Conservation (phyloP, 768 basidiomycete genomes). For the Wakefieldia striispora region DNA sequence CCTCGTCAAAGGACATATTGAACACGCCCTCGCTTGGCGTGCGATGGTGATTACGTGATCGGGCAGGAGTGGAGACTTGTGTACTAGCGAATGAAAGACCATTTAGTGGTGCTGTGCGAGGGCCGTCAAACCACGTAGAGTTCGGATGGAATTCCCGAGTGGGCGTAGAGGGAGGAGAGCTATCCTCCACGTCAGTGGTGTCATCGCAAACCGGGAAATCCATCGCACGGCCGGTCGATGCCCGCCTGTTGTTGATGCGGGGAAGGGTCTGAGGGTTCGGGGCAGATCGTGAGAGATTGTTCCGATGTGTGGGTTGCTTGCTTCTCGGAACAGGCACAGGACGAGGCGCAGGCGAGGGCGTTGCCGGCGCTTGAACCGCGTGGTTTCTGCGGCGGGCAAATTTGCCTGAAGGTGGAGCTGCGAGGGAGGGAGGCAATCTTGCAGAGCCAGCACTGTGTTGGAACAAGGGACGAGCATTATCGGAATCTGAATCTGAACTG, state of each 20-base stretch:
- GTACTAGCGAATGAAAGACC: slow-evolving; percentile 40
- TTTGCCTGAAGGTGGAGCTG: slow-evolving; percentile 51
- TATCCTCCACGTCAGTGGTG: slow-evolving; percentile 47
- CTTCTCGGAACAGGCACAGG: slow-evolving; percentile 50
- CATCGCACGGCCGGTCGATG: slow-evolving; percentile 27
- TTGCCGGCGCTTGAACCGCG: slow-evolving; percentile 27
- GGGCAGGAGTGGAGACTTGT: slow-evolving; percentile 36
- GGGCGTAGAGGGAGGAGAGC: slow-evolving; percentile 54
- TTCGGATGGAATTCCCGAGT: slow-evolving; percentile 38
- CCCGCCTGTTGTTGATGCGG: slow-evolving; percentile 33
- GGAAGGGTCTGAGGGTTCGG: slow-evolving; percentile 41
- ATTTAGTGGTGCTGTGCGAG: slow-evolving; percentile 47
- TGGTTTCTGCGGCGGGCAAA: slow-evolving; percentile 57
- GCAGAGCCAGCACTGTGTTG: slow-evolving; percentile 11
- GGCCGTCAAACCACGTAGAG: slow-evolving; percentile 38
- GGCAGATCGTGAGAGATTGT: slow-evolving; percentile 49
- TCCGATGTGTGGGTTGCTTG: slow-evolving; percentile 12
- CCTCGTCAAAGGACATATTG: slow-evolving; percentile 72
- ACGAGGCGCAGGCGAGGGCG: slow-evolving; percentile 39
- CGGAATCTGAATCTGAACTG: slow-evolving; percentile 43
- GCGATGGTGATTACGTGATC: slow-evolving; percentile 47
- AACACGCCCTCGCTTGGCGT: slow-evolving; percentile 76
- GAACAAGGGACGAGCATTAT: slow-evolving; percentile 35
- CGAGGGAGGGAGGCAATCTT: slow-evolving; percentile 40
- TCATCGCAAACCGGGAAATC: slow-evolving; percentile 76